phyloP scores from a whole-genome alignment of 306 rosid genomes.

The Gleditsia sinensis region DNA sequence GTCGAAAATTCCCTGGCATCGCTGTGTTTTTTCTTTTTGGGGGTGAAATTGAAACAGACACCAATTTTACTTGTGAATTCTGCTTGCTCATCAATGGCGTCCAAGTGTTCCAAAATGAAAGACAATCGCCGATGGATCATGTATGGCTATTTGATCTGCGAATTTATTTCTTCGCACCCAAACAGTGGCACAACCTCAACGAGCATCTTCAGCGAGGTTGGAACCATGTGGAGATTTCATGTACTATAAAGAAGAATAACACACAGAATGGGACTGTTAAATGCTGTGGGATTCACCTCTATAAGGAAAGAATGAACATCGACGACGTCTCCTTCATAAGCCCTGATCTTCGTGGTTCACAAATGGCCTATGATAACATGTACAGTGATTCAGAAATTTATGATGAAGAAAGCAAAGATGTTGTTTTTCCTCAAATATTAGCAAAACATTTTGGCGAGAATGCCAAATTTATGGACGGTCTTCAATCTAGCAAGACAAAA shows the following conservation, averaged over 20 bases:
- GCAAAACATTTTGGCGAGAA: slow-evolving; percentile 12
- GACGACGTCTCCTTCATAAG: slow-evolving; percentile 22
- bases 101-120: slow-evolving; percentile 22
- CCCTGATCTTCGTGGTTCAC: slow-evolving; percentile 29
- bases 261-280: slow-evolving; percentile 5
- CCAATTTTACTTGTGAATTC: slow-evolving; percentile 1
- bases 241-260: not conserved
- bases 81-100: slow-evolving; percentile 20
- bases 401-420: slow-evolving; percentile 29
- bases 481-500: slow-evolving; percentile 1
- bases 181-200: slow-evolving; percentile 9
- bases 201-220: slow-evolving; percentile 26
- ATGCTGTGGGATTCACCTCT: slow-evolving; percentile 36
- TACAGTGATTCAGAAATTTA: slow-evolving; percentile 10
- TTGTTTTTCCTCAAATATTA: slow-evolving; percentile 1
- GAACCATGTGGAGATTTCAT: slow-evolving; percentile 36
- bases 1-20: slow-evolving; percentile 24
- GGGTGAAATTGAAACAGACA: slow-evolving; percentile 23
- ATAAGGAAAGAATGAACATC: slow-evolving; percentile 35
- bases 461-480: slow-evolving; percentile 7
- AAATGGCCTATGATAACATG: slow-evolving; percentile 4
- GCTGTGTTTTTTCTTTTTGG: slow-evolving; percentile 28
- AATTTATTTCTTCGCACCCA: not conserved
- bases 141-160: slow-evolving; percentile 31
- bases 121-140: slow-evolving; percentile 30